phyloP scores from a whole-genome alignment of 1,139 yeast genomes.

The Geotrichum reessii region DNA sequence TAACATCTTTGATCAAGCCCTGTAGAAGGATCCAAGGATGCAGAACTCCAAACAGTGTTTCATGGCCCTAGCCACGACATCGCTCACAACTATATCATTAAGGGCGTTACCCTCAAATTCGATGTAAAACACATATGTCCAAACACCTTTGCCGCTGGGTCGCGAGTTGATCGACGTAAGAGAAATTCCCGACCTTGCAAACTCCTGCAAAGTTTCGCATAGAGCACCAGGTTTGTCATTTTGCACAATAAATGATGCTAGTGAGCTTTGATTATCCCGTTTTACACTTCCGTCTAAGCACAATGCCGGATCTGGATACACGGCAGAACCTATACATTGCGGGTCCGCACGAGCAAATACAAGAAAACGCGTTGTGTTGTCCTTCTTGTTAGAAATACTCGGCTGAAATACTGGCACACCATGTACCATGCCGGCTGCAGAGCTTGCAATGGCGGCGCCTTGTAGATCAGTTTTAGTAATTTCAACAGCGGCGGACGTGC shows the following conservation, averaged over 20 bases:
- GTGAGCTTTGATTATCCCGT: constrained; percentile 37
- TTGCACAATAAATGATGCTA: constrained; percentile 61
- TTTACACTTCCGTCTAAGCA: not conserved
- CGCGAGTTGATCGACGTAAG: constrained; percentile 67
- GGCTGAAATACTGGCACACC: constrained; percentile 50
- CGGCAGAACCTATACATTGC: not conserved
- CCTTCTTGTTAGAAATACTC: constrained; percentile 62
- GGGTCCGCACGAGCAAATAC: constrained; percentile 44
- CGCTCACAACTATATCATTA: not conserved
- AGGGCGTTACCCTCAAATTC: constrained; percentile 45
- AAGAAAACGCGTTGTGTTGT: constrained; percentile 81
- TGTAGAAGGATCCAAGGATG: constrained; percentile 16
- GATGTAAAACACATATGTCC: constrained; percentile 82
- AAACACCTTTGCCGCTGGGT: constrained; percentile 54
- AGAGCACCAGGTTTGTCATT: constrained; percentile 72
- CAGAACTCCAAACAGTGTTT: constrained; percentile 4
- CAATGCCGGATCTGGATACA: not conserved
- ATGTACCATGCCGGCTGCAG: constrained; percentile 60
- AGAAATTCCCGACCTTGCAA: constrained; percentile 55
- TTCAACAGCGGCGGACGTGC: constrained; percentile 83
- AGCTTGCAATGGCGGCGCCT: constrained; percentile 52
- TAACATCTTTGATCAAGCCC: not conserved
- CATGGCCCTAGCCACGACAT: constrained; percentile 6
- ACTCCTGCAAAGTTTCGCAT: constrained; percentile 56
- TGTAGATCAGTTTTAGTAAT: constrained; percentile 37